Evolutionary conservation across 1,139 yeast genomes (phyloP), one percentile per base, ranked within the genome.

Genomic region (Candida sojae): DNA sequence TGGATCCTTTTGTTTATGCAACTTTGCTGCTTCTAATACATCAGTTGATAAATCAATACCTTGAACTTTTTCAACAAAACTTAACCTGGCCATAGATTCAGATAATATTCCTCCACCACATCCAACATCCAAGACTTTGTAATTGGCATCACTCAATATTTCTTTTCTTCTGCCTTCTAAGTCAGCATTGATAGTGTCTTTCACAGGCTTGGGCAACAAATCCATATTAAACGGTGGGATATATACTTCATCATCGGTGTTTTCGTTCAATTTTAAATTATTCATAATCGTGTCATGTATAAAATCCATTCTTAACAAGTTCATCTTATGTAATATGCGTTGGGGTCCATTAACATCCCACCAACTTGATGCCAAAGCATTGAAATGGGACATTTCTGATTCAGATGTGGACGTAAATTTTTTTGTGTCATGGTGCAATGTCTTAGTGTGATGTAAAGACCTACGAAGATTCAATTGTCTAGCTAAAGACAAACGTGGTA

Each of bases 281-380:
- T 68, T 60, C 45, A 76, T 70, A 31, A 92, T 70, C 0, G 84
- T 85, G 6, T 78, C 76, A 50, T 80, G 81, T 44, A 93, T 84
- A 63, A 90, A 93, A 63, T 92, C 97, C 86, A 93, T 80, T 53
- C 99, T 75, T 45, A 89, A 75, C 47, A 89, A 71, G 63, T 93
- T 95, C 99, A 93, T 93, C 68, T 91, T 88, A 68, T 93, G 99
- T 42, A 95, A 76, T 49, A 93, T 88, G 36, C 98, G 73, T 62
- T 93, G 98, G 3, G 97, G 88, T 0, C 99, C 99, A 55, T 85
- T 72, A 13, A 88, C 85, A 61, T 95, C 96, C 99, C 99, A 93
- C 99, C 99, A 93, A 25, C 89, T 70, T 11, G 86, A 77, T 1
- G 99, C 99, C 45, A 93, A 73, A 33, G 84, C 82, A 57, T 88